Percentiles rank a stretch among this genome's conserved stretches.
Evolutionary conservation across 75 land plant genomes (phyloP).

Genomic region (Pinus taeda): DNA sequence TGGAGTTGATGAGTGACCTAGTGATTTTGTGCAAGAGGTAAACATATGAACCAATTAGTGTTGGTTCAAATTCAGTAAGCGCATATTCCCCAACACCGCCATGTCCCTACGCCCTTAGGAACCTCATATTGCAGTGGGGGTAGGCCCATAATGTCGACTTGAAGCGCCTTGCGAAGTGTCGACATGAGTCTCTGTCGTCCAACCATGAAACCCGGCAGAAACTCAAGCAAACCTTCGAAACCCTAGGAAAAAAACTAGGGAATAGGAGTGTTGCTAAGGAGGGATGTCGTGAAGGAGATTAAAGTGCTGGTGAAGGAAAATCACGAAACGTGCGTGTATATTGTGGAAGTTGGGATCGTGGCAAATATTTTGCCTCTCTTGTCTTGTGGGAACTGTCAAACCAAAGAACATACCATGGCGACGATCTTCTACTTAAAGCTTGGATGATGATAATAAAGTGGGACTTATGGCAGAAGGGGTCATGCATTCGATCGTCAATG

Average conservation of each 20-base stretch:
- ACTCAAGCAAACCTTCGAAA: background rate
- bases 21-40: slow-evolving; percentile 14
- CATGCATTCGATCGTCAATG: slow-evolving; percentile 14
- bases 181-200: background rate
- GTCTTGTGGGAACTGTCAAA: slow-evolving; percentile 15
- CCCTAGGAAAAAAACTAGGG: background rate
- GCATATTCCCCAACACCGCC: slow-evolving; percentile 77
- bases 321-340: slow-evolving; percentile 28
- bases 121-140: slow-evolving; percentile 62
- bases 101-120: slow-evolving; percentile 69
- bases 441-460: slow-evolving; percentile 88
- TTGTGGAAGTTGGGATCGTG: slow-evolving; percentile 58
- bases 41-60: slow-evolving; percentile 48
- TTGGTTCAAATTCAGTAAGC: slow-evolving; percentile 83
- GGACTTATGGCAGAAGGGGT: slow-evolving; percentile 83
- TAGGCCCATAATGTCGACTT: slow-evolving; percentile 27
- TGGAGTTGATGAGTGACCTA: slow-evolving; percentile 91
- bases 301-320: slow-evolving; percentile 35
- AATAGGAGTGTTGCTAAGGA: background rate
- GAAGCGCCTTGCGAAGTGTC: slow-evolving; percentile 9
- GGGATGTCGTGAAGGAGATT: slow-evolving; percentile 23
- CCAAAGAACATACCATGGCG: slow-evolving; percentile 40
- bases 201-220: background rate
- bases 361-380: slow-evolving; percentile 38
- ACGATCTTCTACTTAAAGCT: slow-evolving; percentile 45